Evolutionary conservation across 306 rosid genomes (phyloP).

Genomic region (Benincasa hispida): DNA sequence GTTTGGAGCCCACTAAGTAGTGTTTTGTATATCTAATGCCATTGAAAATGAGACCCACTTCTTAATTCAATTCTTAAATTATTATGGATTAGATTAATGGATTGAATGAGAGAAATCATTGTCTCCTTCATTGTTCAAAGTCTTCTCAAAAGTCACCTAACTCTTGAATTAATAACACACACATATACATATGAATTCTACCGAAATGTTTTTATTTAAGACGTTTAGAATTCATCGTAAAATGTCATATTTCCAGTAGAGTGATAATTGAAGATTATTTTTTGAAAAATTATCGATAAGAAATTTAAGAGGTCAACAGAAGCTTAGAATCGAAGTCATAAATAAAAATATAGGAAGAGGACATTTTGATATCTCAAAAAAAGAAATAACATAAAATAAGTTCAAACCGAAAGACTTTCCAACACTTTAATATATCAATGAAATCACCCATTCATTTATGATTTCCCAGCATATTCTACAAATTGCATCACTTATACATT

Average conservation of each 20-base stretch:
- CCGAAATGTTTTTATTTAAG: too few species aligned
- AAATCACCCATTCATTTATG: not conserved
- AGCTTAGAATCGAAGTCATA: not conserved
- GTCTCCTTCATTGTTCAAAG: not conserved
- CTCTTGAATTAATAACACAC: not conserved
- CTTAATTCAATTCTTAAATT: not conserved
- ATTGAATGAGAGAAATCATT: not conserved
- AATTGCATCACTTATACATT: not conserved
- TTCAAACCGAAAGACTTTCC: too few species aligned
- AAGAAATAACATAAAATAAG: too few species aligned
- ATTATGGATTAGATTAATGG: not conserved
- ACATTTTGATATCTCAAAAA: not conserved
- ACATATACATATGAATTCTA: too few species aligned
- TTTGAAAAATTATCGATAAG: not conserved
- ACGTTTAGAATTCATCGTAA: too few species aligned
- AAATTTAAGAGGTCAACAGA: not conserved
- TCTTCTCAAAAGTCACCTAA: not conserved
- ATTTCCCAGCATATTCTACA: not conserved
- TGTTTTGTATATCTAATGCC: constrained; percentile 20
- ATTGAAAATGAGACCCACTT: constrained; percentile 15
- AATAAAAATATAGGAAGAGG: too few species aligned
- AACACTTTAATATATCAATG: too few species aligned
- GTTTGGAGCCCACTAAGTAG: constrained; percentile 42
- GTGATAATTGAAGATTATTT: too few species aligned
- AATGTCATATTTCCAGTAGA: too few species aligned